These are phyloP conservation scores for Lactarius sanguifluus DNA, from an alignment of 768 basidiomycete species.

Conservation along the genomic window DNA sequence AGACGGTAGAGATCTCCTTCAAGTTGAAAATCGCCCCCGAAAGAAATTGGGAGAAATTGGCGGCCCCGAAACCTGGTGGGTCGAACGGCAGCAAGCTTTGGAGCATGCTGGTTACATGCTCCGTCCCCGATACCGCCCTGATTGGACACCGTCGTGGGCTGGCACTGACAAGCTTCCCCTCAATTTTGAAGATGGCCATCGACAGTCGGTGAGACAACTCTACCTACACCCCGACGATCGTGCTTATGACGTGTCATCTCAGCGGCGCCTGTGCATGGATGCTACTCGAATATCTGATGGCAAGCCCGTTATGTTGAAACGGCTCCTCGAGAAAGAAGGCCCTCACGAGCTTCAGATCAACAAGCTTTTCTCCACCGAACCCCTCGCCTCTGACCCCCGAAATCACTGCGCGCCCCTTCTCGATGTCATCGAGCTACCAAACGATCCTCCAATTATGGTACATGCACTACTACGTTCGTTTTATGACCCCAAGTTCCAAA, in stretches of 20 bases:
- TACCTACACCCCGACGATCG: neutral
- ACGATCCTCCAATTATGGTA: constrained; percentile 34
- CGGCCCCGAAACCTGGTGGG: constrained; percentile 10
- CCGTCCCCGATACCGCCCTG: constrained; percentile 14
- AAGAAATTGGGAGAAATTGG: neutral
- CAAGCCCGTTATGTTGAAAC: constrained; percentile 18
- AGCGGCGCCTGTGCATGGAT: constrained; percentile 20
- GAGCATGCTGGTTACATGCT: constrained; percentile 15
- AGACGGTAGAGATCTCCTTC: neutral
- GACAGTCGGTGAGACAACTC: neutral
- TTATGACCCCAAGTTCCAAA: constrained; percentile 36
- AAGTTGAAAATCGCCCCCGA: neutral
- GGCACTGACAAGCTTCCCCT: constrained; percentile 1
- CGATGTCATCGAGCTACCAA: constrained; percentile 31
- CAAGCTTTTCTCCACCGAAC: constrained; percentile 21
- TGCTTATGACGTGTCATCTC: neutral
- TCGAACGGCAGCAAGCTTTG: constrained; percentile 4
- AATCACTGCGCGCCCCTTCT: constrained; percentile 34
- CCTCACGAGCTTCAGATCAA: constrained; percentile 23
- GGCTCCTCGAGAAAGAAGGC: neutral
- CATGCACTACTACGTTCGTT: constrained; percentile 36
- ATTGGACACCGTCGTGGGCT: constrained; percentile 19
- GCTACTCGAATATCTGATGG: constrained; percentile 23
- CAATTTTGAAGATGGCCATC: constrained; percentile 20
- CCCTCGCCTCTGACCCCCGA: constrained; percentile 31